A percentile compares a stretch with the other conserved stretches of the same genome.
phyloP scores from a whole-genome alignment of 768 basidiomycete genomes.

The Suillus paluster region DNA sequence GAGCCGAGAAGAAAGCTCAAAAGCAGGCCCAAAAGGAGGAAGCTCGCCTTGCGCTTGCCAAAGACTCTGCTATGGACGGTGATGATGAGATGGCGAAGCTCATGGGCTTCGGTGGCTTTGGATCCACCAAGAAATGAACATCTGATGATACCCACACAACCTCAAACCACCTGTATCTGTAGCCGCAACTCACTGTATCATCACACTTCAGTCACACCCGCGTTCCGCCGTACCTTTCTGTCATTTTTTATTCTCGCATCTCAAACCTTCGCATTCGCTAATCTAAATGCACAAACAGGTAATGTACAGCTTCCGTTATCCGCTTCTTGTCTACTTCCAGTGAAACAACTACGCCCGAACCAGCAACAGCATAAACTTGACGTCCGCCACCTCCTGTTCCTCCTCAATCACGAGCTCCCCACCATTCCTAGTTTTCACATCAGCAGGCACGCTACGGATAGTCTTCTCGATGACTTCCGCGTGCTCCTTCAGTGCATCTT shows the following conservation, averaged over 20 bases:
- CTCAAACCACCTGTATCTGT: constrained; percentile 14
- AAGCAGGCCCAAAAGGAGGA: constrained; percentile 81
- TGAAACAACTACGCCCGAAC: constrained; percentile 40
- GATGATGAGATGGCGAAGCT: constrained; percentile 74
- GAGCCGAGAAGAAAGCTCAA: constrained; percentile 76
- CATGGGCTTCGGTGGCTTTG: constrained; percentile 95
- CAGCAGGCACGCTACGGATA: constrained; percentile 70
- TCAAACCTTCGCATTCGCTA: not conserved
- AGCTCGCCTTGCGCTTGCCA: constrained; percentile 65
- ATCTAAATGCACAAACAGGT: constrained; percentile 21
- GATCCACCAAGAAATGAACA: constrained; percentile 76
- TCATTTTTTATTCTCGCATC: not conserved
- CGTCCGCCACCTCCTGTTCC: constrained; percentile 84
- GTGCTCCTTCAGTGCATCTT: constrained; percentile 66
- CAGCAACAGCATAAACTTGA: constrained; percentile 74
- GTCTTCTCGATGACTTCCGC: constrained; percentile 73
- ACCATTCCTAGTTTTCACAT: constrained; percentile 55
- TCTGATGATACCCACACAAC: constrained; percentile 23
- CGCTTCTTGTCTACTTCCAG: constrained; percentile 2
- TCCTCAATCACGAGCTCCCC: constrained; percentile 73
- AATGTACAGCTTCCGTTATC: constrained; percentile 20
- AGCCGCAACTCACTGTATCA: constrained; percentile 20
- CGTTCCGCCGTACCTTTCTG: not conserved
- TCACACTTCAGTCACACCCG: constrained; percentile 1
- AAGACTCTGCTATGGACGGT: constrained; percentile 48